These are phyloP conservation scores for Ascoidea tarda DNA, from an alignment of 805 yeast genomes.

Conservation along the genomic window DNA sequence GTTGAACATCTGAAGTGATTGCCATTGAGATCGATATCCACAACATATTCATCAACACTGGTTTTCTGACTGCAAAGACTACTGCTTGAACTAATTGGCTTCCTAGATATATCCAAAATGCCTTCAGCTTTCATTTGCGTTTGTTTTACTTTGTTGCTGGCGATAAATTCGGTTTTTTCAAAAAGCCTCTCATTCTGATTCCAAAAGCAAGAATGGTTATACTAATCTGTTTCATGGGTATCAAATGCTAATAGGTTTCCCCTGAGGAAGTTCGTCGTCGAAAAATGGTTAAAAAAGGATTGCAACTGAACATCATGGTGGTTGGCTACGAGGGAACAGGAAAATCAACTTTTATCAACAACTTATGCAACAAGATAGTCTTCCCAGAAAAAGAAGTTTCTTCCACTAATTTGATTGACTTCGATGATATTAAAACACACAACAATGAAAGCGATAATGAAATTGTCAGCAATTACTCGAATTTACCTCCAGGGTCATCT, in stretches of 20 bases:
- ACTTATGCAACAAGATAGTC: constrained; percentile 41
- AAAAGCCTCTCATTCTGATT: neutral
- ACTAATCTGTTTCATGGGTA: neutral
- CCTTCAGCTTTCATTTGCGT: neutral
- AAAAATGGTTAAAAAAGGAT: constrained; percentile 47
- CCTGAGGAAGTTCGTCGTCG: constrained; percentile 35
- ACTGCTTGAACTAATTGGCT: neutral
- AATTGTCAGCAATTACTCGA: neutral
- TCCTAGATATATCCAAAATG: neutral
- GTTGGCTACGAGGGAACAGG: constrained; percentile 68
- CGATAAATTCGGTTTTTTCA: neutral
- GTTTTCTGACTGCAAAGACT: neutral
- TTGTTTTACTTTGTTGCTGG: neutral
- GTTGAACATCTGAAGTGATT: neutral
- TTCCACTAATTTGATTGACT: neutral
- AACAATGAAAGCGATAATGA: neutral
- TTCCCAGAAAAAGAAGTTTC: constrained; percentile 11
- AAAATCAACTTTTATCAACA: constrained; percentile 57
- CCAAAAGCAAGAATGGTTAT: too few relatives aligned
- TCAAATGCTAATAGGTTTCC: constrained; percentile 8
- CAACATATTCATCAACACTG: neutral
- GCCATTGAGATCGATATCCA: neutral
- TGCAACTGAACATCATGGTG: constrained; percentile 52
- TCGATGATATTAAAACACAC: neutral
- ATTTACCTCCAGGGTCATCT: neutral